Evolutionary conservation across 352 stramenopile species (phyloP).

Genomic region (Phytophthora fragariaefolia): DNA sequence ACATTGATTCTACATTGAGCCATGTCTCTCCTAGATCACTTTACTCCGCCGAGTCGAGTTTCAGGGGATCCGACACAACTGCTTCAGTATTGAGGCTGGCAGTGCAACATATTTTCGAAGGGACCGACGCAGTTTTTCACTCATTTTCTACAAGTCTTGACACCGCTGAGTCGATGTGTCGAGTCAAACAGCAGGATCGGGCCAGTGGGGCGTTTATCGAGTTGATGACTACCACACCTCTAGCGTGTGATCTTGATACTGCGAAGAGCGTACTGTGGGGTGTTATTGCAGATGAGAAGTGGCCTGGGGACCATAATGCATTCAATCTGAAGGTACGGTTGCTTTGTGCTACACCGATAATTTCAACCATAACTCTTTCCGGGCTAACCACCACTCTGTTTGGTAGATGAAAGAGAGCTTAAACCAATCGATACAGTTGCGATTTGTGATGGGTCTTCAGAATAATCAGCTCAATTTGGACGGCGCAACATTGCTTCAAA

Average conservation of each 20-base stretch:
- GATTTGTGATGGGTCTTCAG: constrained; percentile 14
- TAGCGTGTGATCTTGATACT: constrained; percentile 5
- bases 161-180: background rate
- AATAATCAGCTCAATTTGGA: constrained; percentile 1
- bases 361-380: too few species aligned
- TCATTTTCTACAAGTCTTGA: constrained; percentile 1
- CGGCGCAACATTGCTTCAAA: constrained; percentile 9
- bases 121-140: constrained; percentile 8
- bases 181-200: constrained; percentile 6
- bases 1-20: background rate
- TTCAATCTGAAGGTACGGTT: constrained; percentile 18
- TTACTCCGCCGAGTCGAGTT: background rate
- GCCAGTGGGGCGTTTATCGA: constrained; percentile 3
- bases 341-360: too few species aligned
- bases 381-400: background rate
- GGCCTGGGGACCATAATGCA: background rate
- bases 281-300: constrained; percentile 9
- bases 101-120: constrained; percentile 2
- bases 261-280: constrained; percentile 13
- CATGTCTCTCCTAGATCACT: background rate
- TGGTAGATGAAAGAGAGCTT: constrained; percentile 9
- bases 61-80: background rate
- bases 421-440: constrained; percentile 7
- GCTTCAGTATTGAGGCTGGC: background rate
- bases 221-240: constrained; percentile 13